Base-by-base conservation (phyloP, 331 rosid genomes). In the Cucumis variabilis region DNA sequence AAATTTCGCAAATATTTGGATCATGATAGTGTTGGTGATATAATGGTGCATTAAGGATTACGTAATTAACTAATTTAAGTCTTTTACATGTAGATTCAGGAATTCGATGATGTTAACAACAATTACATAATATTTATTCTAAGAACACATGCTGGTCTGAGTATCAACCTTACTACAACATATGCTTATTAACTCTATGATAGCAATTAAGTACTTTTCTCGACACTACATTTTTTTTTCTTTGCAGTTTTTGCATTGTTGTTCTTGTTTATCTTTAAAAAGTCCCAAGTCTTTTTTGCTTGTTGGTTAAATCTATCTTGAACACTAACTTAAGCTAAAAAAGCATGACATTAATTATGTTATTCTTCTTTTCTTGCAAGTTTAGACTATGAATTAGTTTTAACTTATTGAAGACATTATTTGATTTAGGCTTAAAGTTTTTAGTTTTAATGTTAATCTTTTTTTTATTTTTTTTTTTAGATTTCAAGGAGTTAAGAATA, bases 71-170 rank as follows among this genome's bases (percentile, higher is more conserved):
- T 24, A 77, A 68, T 73, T 58, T 73, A 88, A 19, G 30, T 8
- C 80, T 9, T 85, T 67, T 78, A 28, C 84, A 85, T 87, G 83
- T 95, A 97, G 99, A 94, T 97, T 77, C 53, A 89, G 69, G 94
- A 91, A 3, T 97, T 97, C 96, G 94, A 94, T 66, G 97, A 96
- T 87, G 71, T 15, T 79, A 87, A 90, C 85, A 96, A 97, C 94
- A 72, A 89, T 28, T 90, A 15, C 90, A 92, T 93, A 91, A 85
- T 97, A 76, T 97, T 97, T 81, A 94, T 97, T 84, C 93, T 96
- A 67, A 96, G 98, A 90, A 97, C 99, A 55, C 92, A 98, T 91
- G 99, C 99, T 82, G 99, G 99, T 89, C 86, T 97, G 94, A 98
- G 99, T 82, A 97, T 97, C 60, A 97, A 97, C 88, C 99, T 97